Evolutionary conservation across 2,329 filamentous ascomycete species (phyloP), one percentile per base, ranked within the genome.

Genomic region (Trichophyton verrucosum): DNA sequence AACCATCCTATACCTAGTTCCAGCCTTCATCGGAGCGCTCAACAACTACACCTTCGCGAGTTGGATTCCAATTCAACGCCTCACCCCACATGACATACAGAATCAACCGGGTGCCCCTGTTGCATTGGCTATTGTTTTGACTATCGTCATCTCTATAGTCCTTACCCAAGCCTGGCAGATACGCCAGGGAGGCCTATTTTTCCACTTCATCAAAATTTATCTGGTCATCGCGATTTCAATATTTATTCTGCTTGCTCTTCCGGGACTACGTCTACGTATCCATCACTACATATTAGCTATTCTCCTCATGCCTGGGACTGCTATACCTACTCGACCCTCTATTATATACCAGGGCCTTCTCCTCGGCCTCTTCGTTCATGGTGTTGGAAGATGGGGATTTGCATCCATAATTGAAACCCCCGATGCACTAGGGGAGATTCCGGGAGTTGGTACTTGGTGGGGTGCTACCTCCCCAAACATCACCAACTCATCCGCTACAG

Each of bases 201-300:
- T 88, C 33, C 82, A 81, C 44, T 92, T 91, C 68, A 81, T 96
- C 4, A 84, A 83, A 67, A 79, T 96, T 20, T 96, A 96, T 71
- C 81, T 79, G 22, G 76, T 88, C 3, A 82, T 96, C 64, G 75
- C 84, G 1, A 70, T 77, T 1, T 79, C 78, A n/a, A 82, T 97
- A 40, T 69, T 94, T 33, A 75, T 91, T 57, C 81, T 88, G 38
- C 78, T 95, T 11, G 76, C 82, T 0, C 75, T 96, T 4, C 92
- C 92, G 0, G 82, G 85, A 6, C 83, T 96, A 58, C 87, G 85
- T 64, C 80, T 99, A 57, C 86, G 94, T 38, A 91, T 99, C 61
- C 94, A 99, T 71, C 94, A 99, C 73, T 99, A 97, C 71, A 89
- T 97, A 65, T 79, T 97, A 3, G 91, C 86, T 1, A 81, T 99